Base-by-base conservation (phyloP, 495 filamentous ascomycete species). In the Aspergillus sclerotiicarbonarius region DNA sequence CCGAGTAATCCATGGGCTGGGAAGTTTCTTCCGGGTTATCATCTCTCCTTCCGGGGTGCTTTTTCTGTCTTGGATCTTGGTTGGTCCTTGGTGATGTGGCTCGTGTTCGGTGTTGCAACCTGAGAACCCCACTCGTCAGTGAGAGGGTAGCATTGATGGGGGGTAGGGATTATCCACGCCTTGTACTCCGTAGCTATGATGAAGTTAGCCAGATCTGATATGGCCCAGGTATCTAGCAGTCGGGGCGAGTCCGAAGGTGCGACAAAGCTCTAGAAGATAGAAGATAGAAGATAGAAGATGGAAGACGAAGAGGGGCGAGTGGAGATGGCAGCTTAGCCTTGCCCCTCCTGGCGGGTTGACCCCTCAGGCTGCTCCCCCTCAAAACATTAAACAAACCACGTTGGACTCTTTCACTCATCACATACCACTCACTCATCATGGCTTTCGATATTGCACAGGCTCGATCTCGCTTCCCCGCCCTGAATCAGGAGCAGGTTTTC, bases 401-500 rank as follows among this genome's bases (percentile, higher is more conserved):
- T 25, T 25, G 25, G 13, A 13, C 13, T 41, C 37, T 41, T n/a
- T 12, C 5, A n/a, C 13, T 41, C 37, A 15, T 1, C 37, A 13
- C 37, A 15, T 41, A 15, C 9, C 3, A 10, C 31, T 6, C 6
- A 21, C 21, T 37, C 52, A 62, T 8, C 16, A 67, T 64, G 64
- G 49, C 58, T 50, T 80, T 89, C 66, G 71, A 84, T 60, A 71
- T 90, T 41, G 62, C 74, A 8, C 64, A 68, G 13, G 82, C 80
- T n/a, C 82, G 82, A 49, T 68, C 77, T 48, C 72, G 76, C 21
- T 91, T 92, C 78, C 87, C 87, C 50, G 85, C 87, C 15, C 66
- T 90, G 45, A 58, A 80, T 21, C 77, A 84, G 59, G 72, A 83
- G 37, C 87, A 90, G 62, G 76, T 90, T 33, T 89, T 81, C 66